These are phyloP conservation scores for Tephrocybe sp. DNA, from an alignment of 768 basidiomycete species.

Conservation along the genomic window DNA sequence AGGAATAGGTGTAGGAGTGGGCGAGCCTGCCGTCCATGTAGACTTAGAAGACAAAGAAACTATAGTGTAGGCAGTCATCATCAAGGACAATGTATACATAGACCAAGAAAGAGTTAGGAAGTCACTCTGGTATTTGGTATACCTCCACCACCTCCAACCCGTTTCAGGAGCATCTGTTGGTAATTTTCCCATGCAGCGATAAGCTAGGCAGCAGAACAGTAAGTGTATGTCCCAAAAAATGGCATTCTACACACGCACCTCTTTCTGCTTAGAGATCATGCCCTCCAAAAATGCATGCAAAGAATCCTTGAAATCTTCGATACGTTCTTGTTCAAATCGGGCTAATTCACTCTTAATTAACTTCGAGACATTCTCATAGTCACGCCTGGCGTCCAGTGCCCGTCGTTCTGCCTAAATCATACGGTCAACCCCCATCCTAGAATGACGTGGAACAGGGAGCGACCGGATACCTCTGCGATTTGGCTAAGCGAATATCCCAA, in stretches of 20 bases:
- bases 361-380: constrained; percentile 86
- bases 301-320: constrained; percentile 88
- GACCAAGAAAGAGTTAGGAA: neutral
- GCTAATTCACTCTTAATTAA: constrained; percentile 87
- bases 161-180: constrained; percentile 60
- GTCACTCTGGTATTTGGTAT: constrained; percentile 12
- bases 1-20: constrained; percentile 10
- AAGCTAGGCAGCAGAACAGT: constrained; percentile 40
- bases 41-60: constrained; percentile 17
- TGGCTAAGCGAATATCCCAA: constrained; percentile 71
- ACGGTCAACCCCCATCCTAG: neutral
- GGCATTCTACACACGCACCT: constrained; percentile 45
- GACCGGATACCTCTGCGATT: constrained; percentile 61
- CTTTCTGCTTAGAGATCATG: constrained; percentile 82
- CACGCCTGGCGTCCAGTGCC: constrained; percentile 77
- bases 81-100: neutral
- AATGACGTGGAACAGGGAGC: neutral
- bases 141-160: constrained; percentile 21
- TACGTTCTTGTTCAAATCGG: constrained; percentile 88
- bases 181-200: constrained; percentile 81
- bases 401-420: constrained; percentile 73
- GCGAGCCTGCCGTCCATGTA: constrained; percentile 7
- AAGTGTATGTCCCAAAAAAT: neutral
- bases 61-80: neutral
- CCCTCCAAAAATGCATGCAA: constrained; percentile 83